Evolutionary conservation across 768 basidiomycete species (phyloP), one percentile per base, ranked within the genome.

Genomic region (Lactarius evosmus): DNA sequence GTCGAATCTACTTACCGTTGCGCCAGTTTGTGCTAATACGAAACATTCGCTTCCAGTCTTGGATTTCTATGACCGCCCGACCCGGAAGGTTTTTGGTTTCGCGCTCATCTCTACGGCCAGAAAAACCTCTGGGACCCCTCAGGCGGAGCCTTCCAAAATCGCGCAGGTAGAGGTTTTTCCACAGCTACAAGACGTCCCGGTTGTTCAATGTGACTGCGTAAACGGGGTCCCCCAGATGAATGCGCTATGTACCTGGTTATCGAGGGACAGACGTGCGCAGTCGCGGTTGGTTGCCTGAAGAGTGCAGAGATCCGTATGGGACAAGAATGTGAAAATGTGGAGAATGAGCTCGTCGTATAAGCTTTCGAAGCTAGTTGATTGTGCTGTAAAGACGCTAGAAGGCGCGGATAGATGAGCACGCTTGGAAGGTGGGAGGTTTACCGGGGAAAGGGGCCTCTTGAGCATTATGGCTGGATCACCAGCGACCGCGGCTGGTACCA

Each of bases 11-110:
- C 79, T 67, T 69, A 91, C 91, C 91, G 74, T 76, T 88, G 72
- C 82, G 82, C 91, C 91, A 93, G 68, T 92, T 92, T 17, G 85
- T 85, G 69, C 88, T 90, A 66, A 91, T 88, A 60, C 88, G 82
- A 73, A 91, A 92, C 89, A 92, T 91, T 83, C 84, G 88, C 74
- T 89, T 91, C 90, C 90, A 93, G 70, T 90, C 85, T 71, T 80
- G 83, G 52, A 75, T 62, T 33, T 76, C 72, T 38, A 75, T 66
- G 46, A 60, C 55, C 30, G 41, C 81, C 71, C 85, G 75, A 30
- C 78, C 79, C 12, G 88, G 89, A 32, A 92, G 75, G 2, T 81
- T 78, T 69, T 78, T 85, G 27, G 86, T 74, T 71, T 84, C 80
- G 62, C 84, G 78, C 5, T 84, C 85, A 69, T 89, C 85, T 7